Percentiles rank a stretch among this genome's conserved stretches.
Evolutionary conservation across 108 stramenopile species (phyloP).

Genomic region (Pseudonitzschia pungens): DNA sequence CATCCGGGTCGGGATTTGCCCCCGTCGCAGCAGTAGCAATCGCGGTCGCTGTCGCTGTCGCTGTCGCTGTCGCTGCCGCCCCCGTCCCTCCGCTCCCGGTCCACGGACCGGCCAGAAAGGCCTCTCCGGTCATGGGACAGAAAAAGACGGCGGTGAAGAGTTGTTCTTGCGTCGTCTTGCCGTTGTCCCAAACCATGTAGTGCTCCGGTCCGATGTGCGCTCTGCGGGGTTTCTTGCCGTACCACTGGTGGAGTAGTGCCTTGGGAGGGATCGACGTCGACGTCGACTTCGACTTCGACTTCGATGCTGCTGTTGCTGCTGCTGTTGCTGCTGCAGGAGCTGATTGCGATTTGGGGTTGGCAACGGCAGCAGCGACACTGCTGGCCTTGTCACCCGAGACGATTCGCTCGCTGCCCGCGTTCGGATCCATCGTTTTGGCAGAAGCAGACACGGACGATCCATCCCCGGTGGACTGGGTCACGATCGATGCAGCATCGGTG

Average conservation of each 20-base stretch:
- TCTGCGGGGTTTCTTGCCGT: conserved; percentile 29
- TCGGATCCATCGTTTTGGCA: background rate
- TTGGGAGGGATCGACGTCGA: conserved; percentile 23
- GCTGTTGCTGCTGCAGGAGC: background rate
- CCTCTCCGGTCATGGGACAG: conserved; percentile 14
- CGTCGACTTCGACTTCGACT: background rate
- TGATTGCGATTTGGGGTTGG: background rate
- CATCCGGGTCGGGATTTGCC: background rate
- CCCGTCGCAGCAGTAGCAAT: no score
- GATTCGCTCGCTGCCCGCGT: background rate
- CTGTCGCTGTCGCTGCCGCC: no score
- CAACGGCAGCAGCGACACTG: no score
- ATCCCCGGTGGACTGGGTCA: conserved; percentile 1
- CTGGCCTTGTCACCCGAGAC: background rate
- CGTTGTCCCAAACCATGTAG: conserved; percentile 47
- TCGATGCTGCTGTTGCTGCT: background rate
- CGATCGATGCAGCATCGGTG: background rate
- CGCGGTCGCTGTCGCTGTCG: no score
- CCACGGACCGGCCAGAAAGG: conserved; percentile 26
- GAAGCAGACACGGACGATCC: background rate
- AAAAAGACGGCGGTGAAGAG: conserved; percentile 30
- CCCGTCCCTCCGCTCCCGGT: background rate
- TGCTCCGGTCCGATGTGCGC: conserved; percentile 15
- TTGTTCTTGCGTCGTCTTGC: conserved; percentile 18
- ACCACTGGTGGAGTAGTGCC: conserved; percentile 25